phyloP scores from a whole-genome alignment of 2,329 filamentous ascomycete species.

The Talaromyces sp. region DNA sequence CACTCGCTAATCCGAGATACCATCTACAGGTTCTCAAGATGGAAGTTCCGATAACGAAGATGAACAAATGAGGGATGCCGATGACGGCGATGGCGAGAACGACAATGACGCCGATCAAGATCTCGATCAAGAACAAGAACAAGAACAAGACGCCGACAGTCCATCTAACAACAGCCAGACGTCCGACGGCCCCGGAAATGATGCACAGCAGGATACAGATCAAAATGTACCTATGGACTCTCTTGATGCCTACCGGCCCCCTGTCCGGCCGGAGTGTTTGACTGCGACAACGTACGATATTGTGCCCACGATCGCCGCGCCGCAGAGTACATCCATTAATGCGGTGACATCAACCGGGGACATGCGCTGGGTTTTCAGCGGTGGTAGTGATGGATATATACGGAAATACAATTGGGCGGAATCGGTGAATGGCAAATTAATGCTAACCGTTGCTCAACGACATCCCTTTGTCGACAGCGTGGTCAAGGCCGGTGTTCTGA shows the following conservation, averaged over 20 bases:
- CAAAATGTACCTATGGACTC: slow-evolving; percentile 32
- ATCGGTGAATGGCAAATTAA: slow-evolving; percentile 89
- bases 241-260: slow-evolving; percentile 51
- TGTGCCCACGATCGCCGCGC: slow-evolving; percentile 91
- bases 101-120: slow-evolving; percentile 36
- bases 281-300: slow-evolving; percentile 84
- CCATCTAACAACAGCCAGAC: slow-evolving; percentile 38
- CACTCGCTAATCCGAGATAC: slow-evolving; percentile 2
- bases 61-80: slow-evolving; percentile 41
- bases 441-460: slow-evolving; percentile 87
- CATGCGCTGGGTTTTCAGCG: slow-evolving; percentile 90
- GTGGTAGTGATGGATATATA: slow-evolving; percentile 91
- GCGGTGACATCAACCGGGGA: slow-evolving; percentile 87
- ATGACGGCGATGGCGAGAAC: slow-evolving; percentile 29
- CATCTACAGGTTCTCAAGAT: slow-evolving; percentile 40
- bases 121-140: slow-evolving; percentile 28
- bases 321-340: slow-evolving; percentile 93
- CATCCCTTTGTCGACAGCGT: slow-evolving; percentile 98
- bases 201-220: slow-evolving; percentile 44
- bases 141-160: slow-evolving; percentile 33
- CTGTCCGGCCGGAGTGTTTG: slow-evolving; percentile 70
- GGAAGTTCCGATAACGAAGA: slow-evolving; percentile 48
- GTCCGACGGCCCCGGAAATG: slow-evolving; percentile 32
- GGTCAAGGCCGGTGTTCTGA: slow-evolving; percentile 84
- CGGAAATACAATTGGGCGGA: slow-evolving; percentile 94